These are phyloP conservation scores for Nicotiana otophora DNA, from an alignment of 257 asterid species.

Conservation along the genomic window DNA sequence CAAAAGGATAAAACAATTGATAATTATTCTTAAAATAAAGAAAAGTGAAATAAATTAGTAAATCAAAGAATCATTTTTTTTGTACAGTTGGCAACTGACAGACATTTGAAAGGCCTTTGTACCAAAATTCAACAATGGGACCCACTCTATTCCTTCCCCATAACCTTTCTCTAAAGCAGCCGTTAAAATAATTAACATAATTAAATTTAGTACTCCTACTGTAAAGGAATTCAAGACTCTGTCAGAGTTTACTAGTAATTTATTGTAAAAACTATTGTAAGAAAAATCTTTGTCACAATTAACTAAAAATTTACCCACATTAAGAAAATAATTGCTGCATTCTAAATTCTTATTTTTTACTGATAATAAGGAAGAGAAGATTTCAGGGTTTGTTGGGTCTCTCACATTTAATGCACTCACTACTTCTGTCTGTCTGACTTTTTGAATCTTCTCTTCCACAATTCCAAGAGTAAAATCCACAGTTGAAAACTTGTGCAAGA, in stretches of 20 bases:
- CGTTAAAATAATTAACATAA: background rate
- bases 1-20: background rate
- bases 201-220: background rate
- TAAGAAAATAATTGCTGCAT: background rate
- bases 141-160: background rate
- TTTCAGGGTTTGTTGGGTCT: slow-evolving; percentile 34
- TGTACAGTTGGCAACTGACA: background rate
- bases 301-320: background rate
- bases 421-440: slow-evolving; percentile 30
- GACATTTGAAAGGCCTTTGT: background rate
- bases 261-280: background rate
- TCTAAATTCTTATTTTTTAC: background rate
- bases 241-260: background rate
- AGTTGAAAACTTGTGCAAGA: background rate
- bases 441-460: slow-evolving; percentile 28
- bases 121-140: slow-evolving; percentile 7
- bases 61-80: background rate
- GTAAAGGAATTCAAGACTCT: background rate
- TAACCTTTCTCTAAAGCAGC: background rate
- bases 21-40: background rate
- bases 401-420: slow-evolving; percentile 31
- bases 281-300: background rate
- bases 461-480: slow-evolving; percentile 14
- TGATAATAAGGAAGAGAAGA: slow-evolving; percentile 25
- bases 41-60: background rate